These are phyloP conservation scores for Perkinsus olseni DNA, from an alignment of 169 alveolate genomes.

Conservation along the genomic window DNA sequence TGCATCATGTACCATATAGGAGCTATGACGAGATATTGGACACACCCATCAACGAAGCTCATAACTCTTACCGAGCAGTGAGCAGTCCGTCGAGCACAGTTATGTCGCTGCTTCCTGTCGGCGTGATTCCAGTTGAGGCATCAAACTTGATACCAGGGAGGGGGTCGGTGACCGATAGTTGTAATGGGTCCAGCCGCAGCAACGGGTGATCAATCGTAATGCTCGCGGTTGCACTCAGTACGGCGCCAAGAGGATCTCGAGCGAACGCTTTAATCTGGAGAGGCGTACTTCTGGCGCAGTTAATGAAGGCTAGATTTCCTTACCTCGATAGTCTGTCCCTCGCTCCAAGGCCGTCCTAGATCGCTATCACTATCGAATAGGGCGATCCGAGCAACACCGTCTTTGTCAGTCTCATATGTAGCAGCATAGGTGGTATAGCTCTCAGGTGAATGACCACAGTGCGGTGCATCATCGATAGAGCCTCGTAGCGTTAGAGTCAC, in stretches of 20 bases:
- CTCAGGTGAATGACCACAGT: neutral
- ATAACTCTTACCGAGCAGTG: neutral
- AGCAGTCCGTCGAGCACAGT: neutral
- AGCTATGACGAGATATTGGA: no score
- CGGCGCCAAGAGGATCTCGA: neutral
- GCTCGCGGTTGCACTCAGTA: neutral
- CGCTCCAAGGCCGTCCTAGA: neutral
- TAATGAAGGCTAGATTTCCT: neutral
- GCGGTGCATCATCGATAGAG: neutral
- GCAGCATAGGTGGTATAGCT: neutral
- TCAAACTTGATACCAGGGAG: neutral
- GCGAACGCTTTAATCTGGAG: neutral
- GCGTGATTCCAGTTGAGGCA: neutral
- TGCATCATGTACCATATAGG: no score
- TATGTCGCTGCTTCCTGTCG: neutral
- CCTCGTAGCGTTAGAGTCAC: neutral
- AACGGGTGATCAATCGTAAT: neutral
- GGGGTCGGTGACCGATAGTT: neutral
- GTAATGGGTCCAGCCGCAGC: neutral
- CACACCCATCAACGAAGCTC: no score
- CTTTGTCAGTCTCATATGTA: neutral
- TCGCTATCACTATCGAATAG: neutral
- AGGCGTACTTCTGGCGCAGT: neutral
- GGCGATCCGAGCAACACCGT: neutral
- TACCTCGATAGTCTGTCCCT: neutral